Evolutionary conservation across 179 eudicot genomes (phyloP).

Genomic region (Drosera spatulata): DNA sequence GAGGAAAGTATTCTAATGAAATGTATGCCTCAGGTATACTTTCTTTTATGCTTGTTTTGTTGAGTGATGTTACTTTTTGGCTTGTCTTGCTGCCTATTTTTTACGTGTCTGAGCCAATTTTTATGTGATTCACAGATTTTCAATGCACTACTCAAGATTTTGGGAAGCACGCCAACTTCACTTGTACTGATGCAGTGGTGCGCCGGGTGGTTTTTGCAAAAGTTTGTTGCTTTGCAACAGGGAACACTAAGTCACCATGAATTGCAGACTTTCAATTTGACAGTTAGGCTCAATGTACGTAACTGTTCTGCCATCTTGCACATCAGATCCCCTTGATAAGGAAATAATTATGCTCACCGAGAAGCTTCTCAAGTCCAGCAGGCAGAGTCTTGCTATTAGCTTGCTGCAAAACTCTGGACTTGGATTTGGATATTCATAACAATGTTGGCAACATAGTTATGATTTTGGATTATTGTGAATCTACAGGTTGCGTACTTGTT

Average conservation of each 20-base stretch:
- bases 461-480: neutral
- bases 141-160: slow-evolving; percentile 26
- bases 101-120: neutral
- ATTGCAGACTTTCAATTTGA: slow-evolving; percentile 29
- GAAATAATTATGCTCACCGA: too few relatives aligned
- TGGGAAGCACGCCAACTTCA: slow-evolving; percentile 25
- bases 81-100: neutral
- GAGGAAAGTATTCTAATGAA: slow-evolving; percentile 16
- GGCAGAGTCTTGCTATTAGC: too few relatives aligned
- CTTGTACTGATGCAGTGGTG: slow-evolving; percentile 31
- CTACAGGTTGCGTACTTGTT: neutral
- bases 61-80: neutral
- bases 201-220: slow-evolving; percentile 38
- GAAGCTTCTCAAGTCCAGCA: too few relatives aligned
- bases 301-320: neutral
- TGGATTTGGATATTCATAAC: neutral
- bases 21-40: slow-evolving; percentile 37
- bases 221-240: slow-evolving; percentile 29
- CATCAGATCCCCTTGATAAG: too few relatives aligned
- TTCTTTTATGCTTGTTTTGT: neutral
- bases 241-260: slow-evolving; percentile 24
- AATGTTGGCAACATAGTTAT: too few relatives aligned
- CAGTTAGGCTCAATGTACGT: slow-evolving; percentile 25
- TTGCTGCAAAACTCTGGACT: too few relatives aligned
- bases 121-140: slow-evolving; percentile 25